Percentiles rank a stretch among this genome's conserved stretches.
Conservation (phyloP, 495 filamentous ascomycete genomes). For the Podospora pseudopauciseta region DNA sequence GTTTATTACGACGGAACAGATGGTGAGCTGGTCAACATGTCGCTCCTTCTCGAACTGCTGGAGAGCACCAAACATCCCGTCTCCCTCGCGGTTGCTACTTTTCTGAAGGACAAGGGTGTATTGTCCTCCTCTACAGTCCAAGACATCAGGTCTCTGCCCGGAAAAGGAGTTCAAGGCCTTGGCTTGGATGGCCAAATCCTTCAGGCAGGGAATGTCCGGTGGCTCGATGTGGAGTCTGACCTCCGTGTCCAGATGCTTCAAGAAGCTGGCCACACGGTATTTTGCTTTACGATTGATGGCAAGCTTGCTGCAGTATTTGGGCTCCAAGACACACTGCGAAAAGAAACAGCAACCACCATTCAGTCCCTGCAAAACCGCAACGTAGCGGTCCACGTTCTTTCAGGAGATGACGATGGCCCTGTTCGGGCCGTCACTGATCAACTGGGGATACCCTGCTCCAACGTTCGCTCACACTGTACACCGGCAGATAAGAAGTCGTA, state of each 20-base stretch:
- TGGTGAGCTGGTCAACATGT: constrained; percentile 14
- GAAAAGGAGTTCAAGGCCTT: constrained; percentile 41
- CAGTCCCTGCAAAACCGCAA: constrained; percentile 49
- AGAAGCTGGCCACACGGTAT: constrained; percentile 50
- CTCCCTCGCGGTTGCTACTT: constrained; percentile 54
- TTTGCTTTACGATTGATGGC: constrained; percentile 58
- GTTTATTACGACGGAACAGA: constrained; percentile 36
- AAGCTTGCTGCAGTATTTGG: constrained; percentile 55
- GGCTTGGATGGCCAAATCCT: constrained; percentile 26
- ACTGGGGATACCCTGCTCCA: constrained; percentile 49
- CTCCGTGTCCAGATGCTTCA: constrained; percentile 44
- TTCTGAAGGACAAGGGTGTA: constrained; percentile 42
- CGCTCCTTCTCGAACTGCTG: constrained; percentile 39
- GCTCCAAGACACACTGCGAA: constrained; percentile 56
- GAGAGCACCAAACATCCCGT: constrained; percentile 62
- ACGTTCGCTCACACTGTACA: constrained; percentile 50
- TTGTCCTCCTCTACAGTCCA: constrained; percentile 30
- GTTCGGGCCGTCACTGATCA: constrained; percentile 52
- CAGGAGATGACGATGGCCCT: constrained; percentile 63
- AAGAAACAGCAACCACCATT: constrained; percentile 52
- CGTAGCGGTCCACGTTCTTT: constrained; percentile 61
- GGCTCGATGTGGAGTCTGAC: constrained; percentile 47
- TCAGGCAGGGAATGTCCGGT: constrained; percentile 61
- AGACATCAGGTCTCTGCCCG: constrained; percentile 48
- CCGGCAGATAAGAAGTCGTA: constrained; percentile 64